Base-by-base conservation (phyloP, 1,139 yeast genomes). In the Geotrichum klebahnii region DNA sequence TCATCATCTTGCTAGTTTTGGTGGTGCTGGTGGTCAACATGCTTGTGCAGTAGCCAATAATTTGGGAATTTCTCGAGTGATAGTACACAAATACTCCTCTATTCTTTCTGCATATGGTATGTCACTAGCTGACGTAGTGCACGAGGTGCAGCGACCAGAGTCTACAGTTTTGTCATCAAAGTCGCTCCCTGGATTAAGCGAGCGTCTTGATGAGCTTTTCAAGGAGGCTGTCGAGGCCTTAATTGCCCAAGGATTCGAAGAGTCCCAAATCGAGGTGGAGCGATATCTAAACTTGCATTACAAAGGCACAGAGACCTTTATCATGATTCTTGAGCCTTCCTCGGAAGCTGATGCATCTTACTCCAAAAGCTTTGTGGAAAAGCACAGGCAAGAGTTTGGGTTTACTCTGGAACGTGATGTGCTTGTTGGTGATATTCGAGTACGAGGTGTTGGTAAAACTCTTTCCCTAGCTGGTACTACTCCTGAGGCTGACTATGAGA, bases 231-330 rank as follows among this genome's bases (percentile, higher is more conserved):
- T 59, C 9, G 59, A 55, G 26, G 72, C 69, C 41, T 68, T 80
- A 20, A 50, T 54, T 2, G 58, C 60, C 2, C 84, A 78, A 62
- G 85, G 84, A 0, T 76, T 78, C 53, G 52, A 62, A 2, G 64
- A 63, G 20, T 55, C 61, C 3, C 64, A 67, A 22, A 65, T 79
- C 24, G 60, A 53, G 23, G 71, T 76, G 49, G 95, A 88, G 60
- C 76, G 77, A 29, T 85, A 77, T 58, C 70, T 88, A 57, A 89
- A 89, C 63, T 72, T 90, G 75, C 76, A 94, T 60, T 90, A 86
- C 64, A 79, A 80, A 55, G 97, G 97, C 5, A 84, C 96, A 16
- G 97, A 89, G 62, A 84, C 96, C 2, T 82, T 84, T 42, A 71
- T 90, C 56, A 83, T 89, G 82, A 79, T 86, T 33, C 61, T 69